Percentiles rank a stretch among this genome's conserved stretches.
These are phyloP conservation scores for Cladosporium sp. DNA, from an alignment of 2,329 filamentous ascomycete genomes.

Conservation along the genomic window DNA sequence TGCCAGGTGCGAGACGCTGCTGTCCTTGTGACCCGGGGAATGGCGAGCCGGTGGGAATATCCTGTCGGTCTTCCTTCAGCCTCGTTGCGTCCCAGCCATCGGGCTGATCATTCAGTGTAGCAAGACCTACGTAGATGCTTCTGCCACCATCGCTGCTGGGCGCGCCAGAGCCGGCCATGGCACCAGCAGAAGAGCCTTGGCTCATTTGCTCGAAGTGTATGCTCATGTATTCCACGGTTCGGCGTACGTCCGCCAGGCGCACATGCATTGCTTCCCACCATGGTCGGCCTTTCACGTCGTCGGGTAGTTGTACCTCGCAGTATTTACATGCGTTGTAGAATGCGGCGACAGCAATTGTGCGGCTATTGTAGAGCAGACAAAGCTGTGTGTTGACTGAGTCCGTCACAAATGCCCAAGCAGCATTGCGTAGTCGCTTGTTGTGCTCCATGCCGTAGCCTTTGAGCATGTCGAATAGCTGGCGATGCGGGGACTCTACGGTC, in stretches of 20 bases:
- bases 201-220: slow-evolving; percentile 50
- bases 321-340: slow-evolving; percentile 84
- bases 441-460: slow-evolving; percentile 71
- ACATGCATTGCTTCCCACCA: slow-evolving; percentile 87
- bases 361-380: slow-evolving; percentile 75
- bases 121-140: slow-evolving; percentile 49
- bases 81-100: slow-evolving; percentile 37
- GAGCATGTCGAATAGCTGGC: slow-evolving; percentile 78
- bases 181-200: slow-evolving; percentile 31
- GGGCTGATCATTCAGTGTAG: slow-evolving; percentile 36
- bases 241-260: slow-evolving; percentile 66
- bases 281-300: slow-evolving; percentile 71
- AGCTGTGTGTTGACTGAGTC: slow-evolving; percentile 83
- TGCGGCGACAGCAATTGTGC: slow-evolving; percentile 79
- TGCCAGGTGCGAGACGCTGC: slow-evolving; percentile 24
- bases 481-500: slow-evolving; percentile 85
- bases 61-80: slow-evolving; percentile 27
- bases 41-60: slow-evolving; percentile 23
- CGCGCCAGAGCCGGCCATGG: slow-evolving; percentile 16
- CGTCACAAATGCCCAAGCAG: slow-evolving; percentile 91
- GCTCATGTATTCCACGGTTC: slow-evolving; percentile 74
- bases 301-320: slow-evolving; percentile 68
- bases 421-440: slow-evolving; percentile 79
- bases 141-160: slow-evolving; percentile 40
- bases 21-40: slow-evolving; percentile 23